phyloP scores from a whole-genome alignment of 495 filamentous ascomycete species.

The Patellaria atrata region DNA sequence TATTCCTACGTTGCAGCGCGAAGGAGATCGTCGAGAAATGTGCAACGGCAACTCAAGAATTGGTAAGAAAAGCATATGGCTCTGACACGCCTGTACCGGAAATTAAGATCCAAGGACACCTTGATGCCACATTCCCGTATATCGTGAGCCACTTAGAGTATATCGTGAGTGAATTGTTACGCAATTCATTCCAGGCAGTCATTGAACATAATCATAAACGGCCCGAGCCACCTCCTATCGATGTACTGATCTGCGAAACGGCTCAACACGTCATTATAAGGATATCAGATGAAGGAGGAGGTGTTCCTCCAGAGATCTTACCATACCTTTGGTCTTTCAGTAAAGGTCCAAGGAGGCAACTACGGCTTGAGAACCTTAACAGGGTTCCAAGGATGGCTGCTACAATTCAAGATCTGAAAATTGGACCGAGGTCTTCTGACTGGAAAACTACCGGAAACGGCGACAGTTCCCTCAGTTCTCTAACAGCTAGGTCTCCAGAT shows the following conservation, averaged over 20 bases:
- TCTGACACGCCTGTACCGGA: constrained; percentile 54
- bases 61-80: constrained; percentile 59
- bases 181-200: constrained; percentile 87
- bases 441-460: constrained; percentile 16
- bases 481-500: constrained; percentile 73
- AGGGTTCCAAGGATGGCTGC: constrained; percentile 87
- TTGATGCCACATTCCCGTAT: constrained; percentile 86
- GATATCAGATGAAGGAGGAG: constrained; percentile 88
- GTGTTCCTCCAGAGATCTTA: constrained; percentile 70
- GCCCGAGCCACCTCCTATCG: constrained; percentile 57
- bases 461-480: constrained; percentile 52
- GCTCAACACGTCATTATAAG: constrained; percentile 92
- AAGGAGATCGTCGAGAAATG: constrained; percentile 78
- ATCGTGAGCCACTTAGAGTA: constrained; percentile 94
- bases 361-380: constrained; percentile 63
- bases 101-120: constrained; percentile 73
- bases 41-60: constrained; percentile 51
- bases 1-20: constrained; percentile 88
- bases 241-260: constrained; percentile 88
- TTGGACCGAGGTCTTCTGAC: constrained; percentile 16
- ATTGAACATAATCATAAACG: constrained; percentile 48
- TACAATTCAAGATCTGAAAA: constrained; percentile 72
- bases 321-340: constrained; percentile 92
- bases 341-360: constrained; percentile 65
- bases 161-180: constrained; percentile 86